Evolutionary conservation across 352 stramenopile species (phyloP), one percentile per base, ranked within the genome.

Genomic region (Phytopythium boreale): DNA sequence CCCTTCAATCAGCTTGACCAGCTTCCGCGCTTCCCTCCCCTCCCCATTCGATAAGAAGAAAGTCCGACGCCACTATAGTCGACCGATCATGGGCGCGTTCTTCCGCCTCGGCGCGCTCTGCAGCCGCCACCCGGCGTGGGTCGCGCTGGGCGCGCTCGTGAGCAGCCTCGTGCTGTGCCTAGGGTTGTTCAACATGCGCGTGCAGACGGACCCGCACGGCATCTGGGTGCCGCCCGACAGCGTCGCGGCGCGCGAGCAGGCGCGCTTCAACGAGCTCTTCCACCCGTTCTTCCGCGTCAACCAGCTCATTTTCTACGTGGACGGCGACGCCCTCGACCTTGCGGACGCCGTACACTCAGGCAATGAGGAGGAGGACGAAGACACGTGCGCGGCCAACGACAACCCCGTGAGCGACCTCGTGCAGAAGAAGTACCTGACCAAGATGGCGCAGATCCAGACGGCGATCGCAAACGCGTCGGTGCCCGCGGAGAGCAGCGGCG

Each of bases 251-350:
- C 69, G 62, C 31, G 84, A 96, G 55, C 84, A 96, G 63, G 52
- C 26, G 63, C 80, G 74, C 70, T 94, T 96, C 74, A 78, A 94
- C 67, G 68, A 79, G 62, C 79, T 91, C 59, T 96, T 96, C 67
- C 76, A 79, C 26, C 82, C 87, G 44, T 96, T 96, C 74, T 96
- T 92, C 71, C 85, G 87, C 74, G 75, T 96, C 59, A 64, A 96
- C 64, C 87, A 96, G 62, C 75, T 96, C 68, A 92, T 96, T 62
- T 94, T 96, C 61, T 91, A 89, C 72, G 72, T 79, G 1, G 72
- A 79, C 17, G 59, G 67, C 22, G 22, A 37, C 29, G 44, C 10
- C 2, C 44, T 56, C 4, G 53, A 72, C 39, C 22, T 64, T 68
- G 55, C 47, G 39, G 39, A 61, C 19, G 36, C 57, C 10, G 24